phyloP scores from a whole-genome alignment of 257 asterid genomes.

The Nicotiana otophora region DNA sequence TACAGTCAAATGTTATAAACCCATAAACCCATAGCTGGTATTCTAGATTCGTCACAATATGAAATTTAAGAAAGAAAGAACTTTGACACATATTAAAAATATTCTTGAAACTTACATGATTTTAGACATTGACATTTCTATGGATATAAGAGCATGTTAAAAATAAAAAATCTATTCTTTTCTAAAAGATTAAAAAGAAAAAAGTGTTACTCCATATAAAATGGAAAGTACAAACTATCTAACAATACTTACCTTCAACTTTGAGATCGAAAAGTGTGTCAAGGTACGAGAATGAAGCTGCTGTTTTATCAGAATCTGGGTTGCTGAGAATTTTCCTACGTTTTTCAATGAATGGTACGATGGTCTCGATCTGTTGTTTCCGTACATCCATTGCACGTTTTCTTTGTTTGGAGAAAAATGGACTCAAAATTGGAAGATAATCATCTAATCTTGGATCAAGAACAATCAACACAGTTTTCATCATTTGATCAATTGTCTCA shows the following conservation, averaged over 20 bases:
- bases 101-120: neutral
- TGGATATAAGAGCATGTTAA: neutral
- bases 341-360: slow-evolving; percentile 60
- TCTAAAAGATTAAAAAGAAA: neutral
- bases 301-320: slow-evolving; percentile 44
- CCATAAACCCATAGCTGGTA: no score
- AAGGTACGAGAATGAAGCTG: slow-evolving; percentile 67
- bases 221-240: no score
- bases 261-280: slow-evolving; percentile 76
- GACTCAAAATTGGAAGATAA: slow-evolving; percentile 65
- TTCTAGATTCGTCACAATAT: no score
- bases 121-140: neutral
- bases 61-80: neutral
- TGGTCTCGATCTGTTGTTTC: slow-evolving; percentile 53
- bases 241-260: slow-evolving; percentile 32
- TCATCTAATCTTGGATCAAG: slow-evolving; percentile 84
- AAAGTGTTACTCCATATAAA: no score
- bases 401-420: slow-evolving; percentile 62
- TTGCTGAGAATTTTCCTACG: slow-evolving; percentile 45
- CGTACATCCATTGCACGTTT: slow-evolving; percentile 60
- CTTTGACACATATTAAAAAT: no score
- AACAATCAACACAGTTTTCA: slow-evolving; percentile 57
- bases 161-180: neutral
- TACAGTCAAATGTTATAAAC: no score
- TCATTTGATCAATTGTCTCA: slow-evolving; percentile 53